Conservation (phyloP, 495 filamentous ascomycete species). For the Baudoinia panamericana region DNA sequence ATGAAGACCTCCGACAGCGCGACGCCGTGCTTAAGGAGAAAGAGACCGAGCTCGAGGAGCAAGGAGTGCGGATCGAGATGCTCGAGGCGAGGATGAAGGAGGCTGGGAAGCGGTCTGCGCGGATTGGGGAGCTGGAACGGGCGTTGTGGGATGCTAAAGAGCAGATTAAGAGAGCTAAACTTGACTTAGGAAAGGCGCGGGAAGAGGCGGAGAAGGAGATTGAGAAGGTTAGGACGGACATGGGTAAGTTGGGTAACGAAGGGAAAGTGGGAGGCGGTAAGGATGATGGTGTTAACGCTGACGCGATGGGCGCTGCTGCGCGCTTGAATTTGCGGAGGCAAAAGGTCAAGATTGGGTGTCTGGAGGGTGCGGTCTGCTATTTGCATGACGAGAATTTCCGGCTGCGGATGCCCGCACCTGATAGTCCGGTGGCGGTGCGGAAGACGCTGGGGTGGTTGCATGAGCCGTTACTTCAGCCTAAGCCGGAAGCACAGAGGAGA, state of each 20-base stretch:
- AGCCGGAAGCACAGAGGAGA: slow-evolving; percentile 38
- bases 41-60: slow-evolving; percentile 43
- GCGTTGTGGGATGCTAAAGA: slow-evolving; percentile 42
- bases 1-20: slow-evolving; percentile 44
- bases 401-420: slow-evolving; percentile 47
- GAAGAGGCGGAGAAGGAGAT: slow-evolving; percentile 37
- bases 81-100: slow-evolving; percentile 72
- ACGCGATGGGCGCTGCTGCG: slow-evolving; percentile 45
- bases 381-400: slow-evolving; percentile 66
- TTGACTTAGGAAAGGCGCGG: slow-evolving; percentile 35
- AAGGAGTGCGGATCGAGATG: slow-evolving; percentile 80
- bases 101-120: slow-evolving; percentile 52
- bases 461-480: slow-evolving; percentile 40
- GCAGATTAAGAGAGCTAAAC: slow-evolving; percentile 31
- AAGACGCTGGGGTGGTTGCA: slow-evolving; percentile 50
- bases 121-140: slow-evolving; percentile 51
- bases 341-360: slow-evolving; percentile 46
- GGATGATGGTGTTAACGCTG: slow-evolving; percentile 36
- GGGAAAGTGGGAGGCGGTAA: slow-evolving; percentile 37
- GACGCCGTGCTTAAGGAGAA: slow-evolving; percentile 35
- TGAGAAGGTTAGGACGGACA: slow-evolving; percentile 57
- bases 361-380: slow-evolving; percentile 66
- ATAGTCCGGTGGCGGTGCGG: slow-evolving; percentile 27
- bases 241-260: slow-evolving; percentile 59
- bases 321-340: slow-evolving; percentile 63